A percentile compares a stretch with the other conserved stretches of the same genome.
phyloP scores from a whole-genome alignment of 2,329 filamentous ascomycete genomes.

The Pezicula neosporulosa region DNA sequence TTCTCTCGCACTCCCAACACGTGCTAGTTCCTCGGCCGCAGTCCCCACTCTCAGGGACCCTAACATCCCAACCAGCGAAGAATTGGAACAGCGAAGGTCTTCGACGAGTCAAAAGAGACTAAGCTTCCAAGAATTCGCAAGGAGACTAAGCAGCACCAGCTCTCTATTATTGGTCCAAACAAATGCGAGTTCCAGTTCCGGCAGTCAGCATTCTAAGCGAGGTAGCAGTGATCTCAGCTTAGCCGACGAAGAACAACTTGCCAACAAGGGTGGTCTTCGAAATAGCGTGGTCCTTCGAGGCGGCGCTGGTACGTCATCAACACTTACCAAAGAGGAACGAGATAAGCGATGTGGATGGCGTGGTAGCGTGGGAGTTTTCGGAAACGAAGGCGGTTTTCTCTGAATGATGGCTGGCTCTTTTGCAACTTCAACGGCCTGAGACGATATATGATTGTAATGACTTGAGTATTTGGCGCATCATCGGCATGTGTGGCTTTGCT shows the following conservation, averaged over 20 bases:
- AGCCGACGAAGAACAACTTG: background rate
- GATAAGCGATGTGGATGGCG: conserved; percentile 52
- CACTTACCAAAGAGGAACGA: background rate
- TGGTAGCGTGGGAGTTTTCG: conserved; percentile 51
- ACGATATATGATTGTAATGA: too few species aligned
- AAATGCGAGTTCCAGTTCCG: conserved; percentile 36
- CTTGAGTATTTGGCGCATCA: too few species aligned
- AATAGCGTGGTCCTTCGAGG: background rate
- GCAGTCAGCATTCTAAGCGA: conserved; percentile 6
- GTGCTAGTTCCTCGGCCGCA: conserved; percentile 22
- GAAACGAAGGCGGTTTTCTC: conserved; percentile 51
- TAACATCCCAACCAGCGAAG: conserved; percentile 3
- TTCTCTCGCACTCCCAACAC: conserved; percentile 22
- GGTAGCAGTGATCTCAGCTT: conserved; percentile 20
- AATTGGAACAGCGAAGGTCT: conserved; percentile 45
- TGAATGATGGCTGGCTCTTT: conserved; percentile 27
- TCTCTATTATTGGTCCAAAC: conserved; percentile 57
- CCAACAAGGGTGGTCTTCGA: background rate
- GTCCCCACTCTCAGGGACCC: conserved; percentile 16
- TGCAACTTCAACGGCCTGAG: too few species aligned
- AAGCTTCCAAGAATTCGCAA: conserved; percentile 59
- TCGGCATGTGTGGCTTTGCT: too few species aligned
- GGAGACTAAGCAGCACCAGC: conserved; percentile 57
- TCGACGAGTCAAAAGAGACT: conserved; percentile 53
- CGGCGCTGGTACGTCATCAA: background rate